Base-by-base conservation (phyloP, 2,329 filamentous ascomycete species). In the Botryotinia calthae region DNA sequence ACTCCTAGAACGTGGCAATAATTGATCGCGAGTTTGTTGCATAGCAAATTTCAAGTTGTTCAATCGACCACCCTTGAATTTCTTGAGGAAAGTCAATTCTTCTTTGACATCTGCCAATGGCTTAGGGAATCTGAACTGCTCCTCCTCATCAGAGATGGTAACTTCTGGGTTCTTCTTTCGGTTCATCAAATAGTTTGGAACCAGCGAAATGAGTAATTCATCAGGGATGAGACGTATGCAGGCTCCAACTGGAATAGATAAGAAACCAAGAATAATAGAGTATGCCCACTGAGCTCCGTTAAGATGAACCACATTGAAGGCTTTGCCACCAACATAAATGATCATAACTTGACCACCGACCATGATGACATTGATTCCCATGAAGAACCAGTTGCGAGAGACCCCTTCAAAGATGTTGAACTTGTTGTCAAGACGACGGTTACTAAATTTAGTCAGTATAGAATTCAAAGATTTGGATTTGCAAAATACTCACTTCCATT, bases 361-460 rank as follows among this genome's bases (percentile, higher is more conserved):
- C 92, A 98, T 98, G 81, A 97, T 86, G 74, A 86, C 80, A 83
- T 94, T 94, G 82, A 98, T 98, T 56, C 84, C 87, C 54, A 97
- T 88, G 84, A 98, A 98, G 86, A 97, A 97, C 84, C 87, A 92
- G 82, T 98, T 98, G 80, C 88, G 88, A 40, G 87, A 87, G 73
- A 98, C 88, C 71, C 94, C 94, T 81, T 98, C 95, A 74, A 98
- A 95, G 75, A 98, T 94, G 83, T 98, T 98, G 86, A 97, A 95
- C 72, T 90, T 88, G 83, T 98, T 98, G 82, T 98, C 95, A 71
- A 98, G 86, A 20, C 95, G 93, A 73, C 95, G 93, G 84, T 97
- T 97, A 85, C 88, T 91, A 74, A 7, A 40, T 56, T 80, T 75
- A 81, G 81, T 76, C 76, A 75, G 72, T 62, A 56, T 46, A 44